phyloP scores from a whole-genome alignment of 805 yeast genomes.

The Tetrapisispora taiwanensis region DNA sequence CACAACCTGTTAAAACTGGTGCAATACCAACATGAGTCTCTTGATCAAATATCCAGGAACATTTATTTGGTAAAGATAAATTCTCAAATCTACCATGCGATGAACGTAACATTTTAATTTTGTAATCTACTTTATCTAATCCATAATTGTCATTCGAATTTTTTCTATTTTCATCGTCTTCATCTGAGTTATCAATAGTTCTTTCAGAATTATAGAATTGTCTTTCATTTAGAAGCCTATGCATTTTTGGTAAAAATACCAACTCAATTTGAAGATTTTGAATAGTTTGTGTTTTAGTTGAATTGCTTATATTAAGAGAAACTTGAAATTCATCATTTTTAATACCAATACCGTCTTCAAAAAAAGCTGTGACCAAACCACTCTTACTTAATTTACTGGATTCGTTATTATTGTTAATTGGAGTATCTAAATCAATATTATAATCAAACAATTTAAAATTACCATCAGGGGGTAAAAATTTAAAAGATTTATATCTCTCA shows the following conservation, averaged over 20 bases:
- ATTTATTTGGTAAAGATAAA: conserved; percentile 34
- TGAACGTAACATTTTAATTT: conserved; percentile 47
- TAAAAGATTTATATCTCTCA: conserved; percentile 22
- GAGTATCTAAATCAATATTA: conserved; percentile 39
- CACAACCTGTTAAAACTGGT: conserved; percentile 56
- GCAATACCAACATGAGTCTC: conserved; percentile 50
- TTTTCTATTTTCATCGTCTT: not conserved
- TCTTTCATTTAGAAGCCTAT: not conserved
- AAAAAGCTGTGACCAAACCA: conserved; percentile 26
- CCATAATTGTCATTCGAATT: not conserved
- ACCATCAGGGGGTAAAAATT: conserved; percentile 88
- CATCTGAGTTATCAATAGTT: not conserved
- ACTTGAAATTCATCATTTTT: conserved; percentile 34
- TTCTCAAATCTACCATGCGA: conserved; percentile 71
- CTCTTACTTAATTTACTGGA: not conserved
- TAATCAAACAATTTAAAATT: conserved; percentile 53
- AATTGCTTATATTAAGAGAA: conserved; percentile 26
- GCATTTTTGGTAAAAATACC: not conserved
- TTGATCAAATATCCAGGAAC: conserved; percentile 55
- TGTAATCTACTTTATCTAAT: conserved; percentile 18
- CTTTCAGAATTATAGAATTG: too few relatives aligned
- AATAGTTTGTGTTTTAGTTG: conserved; percentile 36
- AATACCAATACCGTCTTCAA: conserved; percentile 27
- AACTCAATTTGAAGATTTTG: conserved; percentile 39
- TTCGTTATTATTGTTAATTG: conserved; percentile 2